These are phyloP conservation scores for Monilinia polystroma DNA, from an alignment of 2,329 filamentous ascomycete genomes.

Conservation along the genomic window DNA sequence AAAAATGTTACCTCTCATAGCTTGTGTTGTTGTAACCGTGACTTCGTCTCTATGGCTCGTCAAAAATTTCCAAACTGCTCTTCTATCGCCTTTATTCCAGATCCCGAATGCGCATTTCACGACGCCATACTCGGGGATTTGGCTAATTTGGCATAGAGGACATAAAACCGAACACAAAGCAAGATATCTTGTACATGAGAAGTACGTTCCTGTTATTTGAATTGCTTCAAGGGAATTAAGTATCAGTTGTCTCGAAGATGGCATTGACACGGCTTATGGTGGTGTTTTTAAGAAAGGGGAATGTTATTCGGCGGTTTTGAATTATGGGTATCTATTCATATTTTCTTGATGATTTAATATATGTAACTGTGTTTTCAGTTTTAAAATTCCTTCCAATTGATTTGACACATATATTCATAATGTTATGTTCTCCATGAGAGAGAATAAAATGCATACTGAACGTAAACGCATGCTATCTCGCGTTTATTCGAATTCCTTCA, in stretches of 20 bases:
- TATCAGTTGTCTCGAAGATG: slow-evolving; percentile 10
- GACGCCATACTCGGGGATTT: background rate
- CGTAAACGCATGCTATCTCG: slow-evolving; percentile 3
- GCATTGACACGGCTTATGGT: background rate
- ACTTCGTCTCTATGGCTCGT: background rate
- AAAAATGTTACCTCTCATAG: background rate
- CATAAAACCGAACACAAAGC: background rate
- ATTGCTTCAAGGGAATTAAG: background rate
- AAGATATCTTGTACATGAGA: background rate
- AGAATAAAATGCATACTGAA: background rate
- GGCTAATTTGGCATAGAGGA: background rate
- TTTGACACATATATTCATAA: background rate
- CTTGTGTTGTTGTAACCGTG: background rate
- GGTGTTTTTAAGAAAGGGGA: slow-evolving; percentile 4
- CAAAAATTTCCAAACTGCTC: background rate
- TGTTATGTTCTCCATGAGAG: slow-evolving; percentile 6
- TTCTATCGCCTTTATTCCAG: background rate
- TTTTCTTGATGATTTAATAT: background rate
- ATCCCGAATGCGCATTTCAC: slow-evolving; percentile 11
- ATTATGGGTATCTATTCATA: slow-evolving; percentile 1
- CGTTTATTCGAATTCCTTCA: slow-evolving; percentile 15
- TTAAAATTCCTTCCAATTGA: too few species aligned
- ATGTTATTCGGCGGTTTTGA: slow-evolving; percentile 1
- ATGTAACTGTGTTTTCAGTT: too few species aligned
- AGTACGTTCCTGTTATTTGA: background rate